Evolutionary conservation across 169 alveolate species (phyloP).

Genomic region (Plasmodium cynomolgi): DNA sequence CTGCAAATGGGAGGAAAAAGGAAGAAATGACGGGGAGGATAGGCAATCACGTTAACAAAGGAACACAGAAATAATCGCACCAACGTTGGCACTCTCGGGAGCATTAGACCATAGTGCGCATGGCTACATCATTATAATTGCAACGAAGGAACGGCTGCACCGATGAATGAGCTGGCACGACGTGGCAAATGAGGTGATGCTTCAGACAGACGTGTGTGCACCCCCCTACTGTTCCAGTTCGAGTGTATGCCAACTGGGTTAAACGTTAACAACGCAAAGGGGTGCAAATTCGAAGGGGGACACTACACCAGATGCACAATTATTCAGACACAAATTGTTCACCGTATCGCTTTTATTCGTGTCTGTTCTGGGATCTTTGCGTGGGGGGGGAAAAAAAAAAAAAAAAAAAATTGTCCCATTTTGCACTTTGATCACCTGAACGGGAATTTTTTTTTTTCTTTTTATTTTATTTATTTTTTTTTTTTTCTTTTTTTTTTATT

Average conservation of each 20-base stretch:
- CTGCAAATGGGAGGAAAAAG: neutral
- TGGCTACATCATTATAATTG: neutral
- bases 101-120: neutral
- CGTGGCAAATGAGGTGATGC: neutral
- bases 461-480: neutral
- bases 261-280: neutral
- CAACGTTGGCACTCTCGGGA: neutral
- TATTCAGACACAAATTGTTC: neutral
- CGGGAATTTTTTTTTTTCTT: neutral
- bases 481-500: neutral
- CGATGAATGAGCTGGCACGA: neutral
- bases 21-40: neutral
- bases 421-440: constrained; percentile 2
- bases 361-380: neutral
- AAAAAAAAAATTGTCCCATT: constrained; percentile 1
- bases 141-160: neutral
- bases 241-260: neutral
- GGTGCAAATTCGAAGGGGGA: neutral
- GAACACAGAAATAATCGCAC: neutral
- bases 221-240: neutral
- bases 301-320: neutral
- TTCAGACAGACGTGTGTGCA: neutral
- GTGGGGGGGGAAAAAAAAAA: neutral
- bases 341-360: neutral
- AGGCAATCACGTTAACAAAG: neutral